Base-by-base conservation (phyloP, 371 early-diverging fungal species). In the Blastocladiella emersonii region DNA sequence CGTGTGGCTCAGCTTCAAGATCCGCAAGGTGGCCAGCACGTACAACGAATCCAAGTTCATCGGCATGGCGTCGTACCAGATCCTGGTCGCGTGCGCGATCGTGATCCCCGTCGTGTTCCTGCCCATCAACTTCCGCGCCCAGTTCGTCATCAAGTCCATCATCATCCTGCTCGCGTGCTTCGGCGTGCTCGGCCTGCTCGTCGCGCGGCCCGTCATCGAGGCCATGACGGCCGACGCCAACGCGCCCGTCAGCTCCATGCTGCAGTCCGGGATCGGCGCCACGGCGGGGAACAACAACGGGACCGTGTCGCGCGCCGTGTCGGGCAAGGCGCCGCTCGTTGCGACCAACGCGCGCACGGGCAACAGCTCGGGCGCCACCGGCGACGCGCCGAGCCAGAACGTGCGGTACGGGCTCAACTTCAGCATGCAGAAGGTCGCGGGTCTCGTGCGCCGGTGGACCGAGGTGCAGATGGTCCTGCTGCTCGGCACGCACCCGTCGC, bases 31-130 rank as follows among this genome's bases (percentile, higher is more conserved):
- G 8, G 53, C 34, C 21, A 51, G 30, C 15, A 13, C 1, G 30
- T 32, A 30, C 53, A 51, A 51, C 53, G 53, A 51, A 13, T 51
- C 53, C 27, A 51, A 51, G 53, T 51, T 30, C 53, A 51, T 51
- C 30, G 53, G 30, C 3, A 8, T 51, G 8, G 53, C 53, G 0
- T 8, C 32, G 27, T 51, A 51, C 53, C 27, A 51, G 13, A 51
- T 32, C 15, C 2, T 32, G 53, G 30, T 51, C 4, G 53, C 32
- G 53, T 51, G 53, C 53, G 12, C 8, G 1, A 30, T 51, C 32
- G 53, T 51, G 13, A 8, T 51, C 3, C 53, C 53, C 0, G 53
- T 51, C 53, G 15, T 17, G 1, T 27, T 51, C 30, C 53, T 51
- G 1, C 27, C 27, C 3, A 51, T 51, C 53, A 51, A 51, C 30